Evolutionary conservation across 164 flowering plant species (phyloP).

Genomic region (Chimonanthus salicifolius): DNA sequence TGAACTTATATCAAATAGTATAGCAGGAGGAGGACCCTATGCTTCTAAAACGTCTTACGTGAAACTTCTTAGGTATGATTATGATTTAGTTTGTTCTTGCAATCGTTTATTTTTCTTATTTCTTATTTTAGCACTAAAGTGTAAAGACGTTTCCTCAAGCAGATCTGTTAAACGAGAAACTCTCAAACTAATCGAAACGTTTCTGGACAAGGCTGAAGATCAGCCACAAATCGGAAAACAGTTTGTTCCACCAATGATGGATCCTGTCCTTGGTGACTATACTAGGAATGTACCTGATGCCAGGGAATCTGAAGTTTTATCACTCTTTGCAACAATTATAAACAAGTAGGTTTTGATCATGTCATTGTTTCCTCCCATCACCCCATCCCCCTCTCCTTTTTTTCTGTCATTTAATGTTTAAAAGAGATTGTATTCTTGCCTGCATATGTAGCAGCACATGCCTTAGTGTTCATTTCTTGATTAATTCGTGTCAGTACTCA

Average conservation of each 20-base stretch:
- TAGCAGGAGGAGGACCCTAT: constrained; percentile 90
- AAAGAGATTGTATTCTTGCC: too few species aligned
- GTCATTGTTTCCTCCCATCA: too few species aligned
- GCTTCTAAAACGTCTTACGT: constrained; percentile 84
- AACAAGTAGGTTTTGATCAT: constrained; percentile 56
- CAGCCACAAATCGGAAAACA: constrained; percentile 95
- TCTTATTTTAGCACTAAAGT: background rate
- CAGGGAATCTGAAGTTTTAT: constrained; percentile 96
- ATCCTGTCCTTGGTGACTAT: constrained; percentile 93
- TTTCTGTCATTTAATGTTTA: too few species aligned
- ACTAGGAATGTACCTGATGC: constrained; percentile 97
- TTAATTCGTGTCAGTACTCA: too few species aligned
- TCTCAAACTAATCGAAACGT: constrained; percentile 92
- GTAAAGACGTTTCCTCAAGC: constrained; percentile 14
- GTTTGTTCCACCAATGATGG: constrained; percentile 99
- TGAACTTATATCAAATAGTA: constrained; percentile 88
- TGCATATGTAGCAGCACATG: too few species aligned
- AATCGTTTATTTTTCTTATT: too few species aligned
- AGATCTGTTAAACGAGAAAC: constrained; percentile 98
- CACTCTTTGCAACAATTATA: constrained; percentile 93
- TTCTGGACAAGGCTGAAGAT: constrained; percentile 96
- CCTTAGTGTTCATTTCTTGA: too few species aligned
- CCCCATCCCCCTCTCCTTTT: too few species aligned
- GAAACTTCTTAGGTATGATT: constrained; percentile 72
- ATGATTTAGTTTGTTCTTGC: too few species aligned